Evolutionary conservation across 805 yeast genomes (phyloP).

Genomic region (Starmerella bombi): DNA sequence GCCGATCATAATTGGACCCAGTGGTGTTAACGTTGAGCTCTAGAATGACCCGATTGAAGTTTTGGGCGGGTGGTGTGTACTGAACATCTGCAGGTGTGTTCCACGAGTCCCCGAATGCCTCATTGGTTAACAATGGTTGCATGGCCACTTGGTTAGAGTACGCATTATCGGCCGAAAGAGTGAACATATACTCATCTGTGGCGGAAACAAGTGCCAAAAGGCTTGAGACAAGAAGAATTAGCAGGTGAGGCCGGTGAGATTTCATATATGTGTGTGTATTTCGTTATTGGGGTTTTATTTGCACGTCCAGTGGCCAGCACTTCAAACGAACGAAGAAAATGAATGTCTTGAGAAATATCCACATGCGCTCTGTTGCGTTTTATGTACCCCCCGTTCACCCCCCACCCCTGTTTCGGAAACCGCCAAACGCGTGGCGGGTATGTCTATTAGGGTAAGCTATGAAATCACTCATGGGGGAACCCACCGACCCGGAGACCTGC

Average conservation of each 20-base stretch:
- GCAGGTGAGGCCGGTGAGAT: no score
- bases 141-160: slow-evolving; percentile 11
- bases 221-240: no score
- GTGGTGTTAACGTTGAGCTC: slow-evolving; percentile 26
- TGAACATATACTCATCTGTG: slow-evolving; percentile 11
- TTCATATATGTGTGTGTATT: no score
- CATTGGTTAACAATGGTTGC: slow-evolving; percentile 16
- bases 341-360: no score
- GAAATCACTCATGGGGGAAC: no score
- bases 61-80: slow-evolving; percentile 26
- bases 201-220: background rate
- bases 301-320: background rate
- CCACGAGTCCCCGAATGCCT: slow-evolving; percentile 28
- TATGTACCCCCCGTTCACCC: no score
- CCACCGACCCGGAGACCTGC: no score
- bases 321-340: no score
- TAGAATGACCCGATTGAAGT: slow-evolving; percentile 29
- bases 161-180: slow-evolving; percentile 5
- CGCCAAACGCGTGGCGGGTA: background rate
- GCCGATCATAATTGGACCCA: slow-evolving; percentile 30
- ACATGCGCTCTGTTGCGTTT: no score
- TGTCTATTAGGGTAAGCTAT: background rate
- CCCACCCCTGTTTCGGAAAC: background rate
- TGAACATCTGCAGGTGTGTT: slow-evolving; percentile 24
- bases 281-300: no score